Evolutionary conservation across 345 rosid genomes (phyloP).

Genomic region (Trapa bicornis): DNA sequence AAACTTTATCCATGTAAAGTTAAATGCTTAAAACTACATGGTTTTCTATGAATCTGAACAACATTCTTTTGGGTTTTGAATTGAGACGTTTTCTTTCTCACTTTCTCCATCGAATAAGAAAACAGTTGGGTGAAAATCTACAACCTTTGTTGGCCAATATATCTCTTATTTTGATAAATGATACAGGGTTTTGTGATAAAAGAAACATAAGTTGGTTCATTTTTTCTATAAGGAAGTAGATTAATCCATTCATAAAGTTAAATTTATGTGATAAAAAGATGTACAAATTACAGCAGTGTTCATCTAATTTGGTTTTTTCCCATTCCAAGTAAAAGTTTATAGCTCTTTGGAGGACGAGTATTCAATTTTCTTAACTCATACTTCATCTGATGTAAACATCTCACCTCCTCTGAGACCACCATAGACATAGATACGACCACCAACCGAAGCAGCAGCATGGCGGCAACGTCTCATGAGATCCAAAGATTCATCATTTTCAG

Average conservation of each 20-base stretch:
- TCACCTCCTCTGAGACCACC: constrained; percentile 99
- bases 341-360: background rate
- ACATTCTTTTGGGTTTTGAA: background rate
- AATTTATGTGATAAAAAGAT: background rate
- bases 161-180: background rate
- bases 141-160: background rate
- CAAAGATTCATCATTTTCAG: constrained; percentile 55
- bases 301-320: background rate
- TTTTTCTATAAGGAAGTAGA: too few species aligned
- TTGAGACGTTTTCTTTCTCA: background rate
- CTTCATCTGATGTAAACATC: background rate
- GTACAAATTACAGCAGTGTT: background rate
- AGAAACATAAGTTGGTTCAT: too few species aligned
- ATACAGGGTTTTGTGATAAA: background rate
- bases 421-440: constrained; percentile 67
- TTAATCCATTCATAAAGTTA: too few species aligned
- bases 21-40: background rate
- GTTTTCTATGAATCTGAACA: background rate
- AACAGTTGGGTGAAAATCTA: background rate
- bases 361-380: background rate
- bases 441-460: constrained; percentile 93
- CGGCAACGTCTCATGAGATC: constrained; percentile 97
- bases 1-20: background rate
- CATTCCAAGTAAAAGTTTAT: background rate
- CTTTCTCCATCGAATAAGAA: background rate